Base-by-base conservation (phyloP, 2,329 filamentous ascomycete species). In the Madurella mycetomatis region DNA sequence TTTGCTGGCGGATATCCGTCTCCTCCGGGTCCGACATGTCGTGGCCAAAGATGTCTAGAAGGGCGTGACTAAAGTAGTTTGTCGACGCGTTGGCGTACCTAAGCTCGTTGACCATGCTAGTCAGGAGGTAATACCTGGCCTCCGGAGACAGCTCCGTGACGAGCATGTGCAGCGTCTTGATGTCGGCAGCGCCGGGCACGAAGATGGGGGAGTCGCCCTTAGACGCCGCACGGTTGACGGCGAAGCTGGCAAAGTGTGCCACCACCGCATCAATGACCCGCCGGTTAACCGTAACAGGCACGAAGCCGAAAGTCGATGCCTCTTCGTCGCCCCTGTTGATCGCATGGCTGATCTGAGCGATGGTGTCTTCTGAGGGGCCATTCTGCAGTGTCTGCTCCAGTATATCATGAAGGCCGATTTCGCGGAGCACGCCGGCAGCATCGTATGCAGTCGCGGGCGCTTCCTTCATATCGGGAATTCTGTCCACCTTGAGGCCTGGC, bases 51-150 rank as follows among this genome's bases (percentile, higher is more conserved):
- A 96, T 78, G 63, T 95, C 85, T 46, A 97, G 79, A 42, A 97
- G 77, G 13, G 87, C 82, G 65, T 91, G 89, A 67, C 86, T 92
- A 74, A 96, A 99, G 74, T 94, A 99, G 66, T 92, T 87, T 12
- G 94, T 99, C 66, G 95, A 85, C 47, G 85, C 85, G 67, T 91
- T 95, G 11, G 92, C 90, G 69, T 87, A 95, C 57, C 94, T 88
- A 47, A 99, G 81, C 72, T 97, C 92, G 70, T 97, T 95, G 54
- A 90, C 82, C 67, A 99, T 90, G 61, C 88, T 89, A 62, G 81
- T 85, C 54, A 97, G 73, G 55, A 99, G 77, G 68, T 90, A 88
- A 73, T 96, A 96, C 51, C 92, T 86, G 18, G 85, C 84, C 70
- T 95, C 90, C 0, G 88, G 82, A 40, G 81, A 78, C 40, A 95